Percentiles rank a stretch among this genome's conserved stretches.
These are phyloP conservation scores for Beauveria medogensis DNA, from an alignment of 2,329 filamentous ascomycete genomes.

Conservation along the genomic window DNA sequence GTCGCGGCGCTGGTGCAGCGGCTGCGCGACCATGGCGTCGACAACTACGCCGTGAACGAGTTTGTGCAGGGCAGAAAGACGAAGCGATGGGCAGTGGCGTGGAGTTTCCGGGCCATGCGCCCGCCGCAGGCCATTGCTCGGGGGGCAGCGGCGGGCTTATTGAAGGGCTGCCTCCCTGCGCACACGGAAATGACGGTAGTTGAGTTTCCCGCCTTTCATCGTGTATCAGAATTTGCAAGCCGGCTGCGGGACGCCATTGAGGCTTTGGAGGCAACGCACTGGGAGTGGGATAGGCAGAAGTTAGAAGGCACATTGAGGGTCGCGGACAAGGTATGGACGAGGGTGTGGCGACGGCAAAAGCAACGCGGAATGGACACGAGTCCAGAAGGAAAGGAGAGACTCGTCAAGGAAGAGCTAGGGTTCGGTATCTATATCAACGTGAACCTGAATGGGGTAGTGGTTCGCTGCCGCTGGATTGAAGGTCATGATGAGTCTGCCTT, in stretches of 20 bases:
- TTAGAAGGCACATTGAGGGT: conserved; percentile 55
- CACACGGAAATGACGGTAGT: conserved; percentile 32
- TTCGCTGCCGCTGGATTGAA: conserved; percentile 56
- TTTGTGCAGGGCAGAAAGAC: conserved; percentile 74
- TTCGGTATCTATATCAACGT: conserved; percentile 48
- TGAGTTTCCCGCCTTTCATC: conserved; percentile 37
- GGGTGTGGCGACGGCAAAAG: conserved; percentile 60
- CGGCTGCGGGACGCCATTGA: conserved; percentile 38
- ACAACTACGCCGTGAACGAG: conserved; percentile 75
- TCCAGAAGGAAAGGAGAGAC: conserved; percentile 20
- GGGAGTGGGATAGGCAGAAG: conserved; percentile 51
- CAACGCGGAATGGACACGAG: conserved; percentile 39
- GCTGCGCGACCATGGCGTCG: conserved; percentile 47
- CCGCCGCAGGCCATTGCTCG: conserved; percentile 44
- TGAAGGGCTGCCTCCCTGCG: conserved; percentile 37
- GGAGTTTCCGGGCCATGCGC: conserved; percentile 68
- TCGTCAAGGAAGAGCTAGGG: conserved; percentile 29
- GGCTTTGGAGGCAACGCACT: conserved; percentile 50
- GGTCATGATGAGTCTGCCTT: conserved; percentile 67
- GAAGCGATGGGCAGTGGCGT: conserved; percentile 77
- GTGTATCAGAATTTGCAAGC: conserved; percentile 28
- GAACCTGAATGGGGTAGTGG: conserved; percentile 31
- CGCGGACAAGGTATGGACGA: conserved; percentile 68
- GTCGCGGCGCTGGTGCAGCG: conserved; percentile 54
- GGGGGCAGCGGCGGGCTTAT: conserved; percentile 31